These are phyloP conservation scores for Gymnopilus junonius DNA, from an alignment of 768 basidiomycete genomes.

Conservation along the genomic window DNA sequence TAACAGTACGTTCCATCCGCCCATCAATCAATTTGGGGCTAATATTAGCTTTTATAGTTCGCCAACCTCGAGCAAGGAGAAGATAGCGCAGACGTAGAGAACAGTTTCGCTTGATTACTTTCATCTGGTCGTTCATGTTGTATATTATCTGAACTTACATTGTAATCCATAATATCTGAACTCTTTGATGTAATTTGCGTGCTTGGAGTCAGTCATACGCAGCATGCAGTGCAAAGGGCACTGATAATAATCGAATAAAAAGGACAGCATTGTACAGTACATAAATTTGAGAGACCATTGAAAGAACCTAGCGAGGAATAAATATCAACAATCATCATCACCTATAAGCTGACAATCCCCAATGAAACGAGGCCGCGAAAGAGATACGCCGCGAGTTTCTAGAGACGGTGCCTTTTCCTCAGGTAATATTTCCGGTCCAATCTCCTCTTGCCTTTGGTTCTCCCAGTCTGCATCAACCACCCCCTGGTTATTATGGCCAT, in stretches of 20 bases:
- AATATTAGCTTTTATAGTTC: conserved; percentile 55
- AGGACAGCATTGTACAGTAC: background rate
- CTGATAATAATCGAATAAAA: conserved; percentile 1
- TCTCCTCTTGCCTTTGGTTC: conserved; percentile 14
- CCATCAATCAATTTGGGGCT: background rate
- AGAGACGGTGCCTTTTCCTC: conserved; percentile 32
- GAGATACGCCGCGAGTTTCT: conserved; percentile 38
- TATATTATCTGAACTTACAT: conserved; percentile 9
- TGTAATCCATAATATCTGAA: conserved; percentile 10
- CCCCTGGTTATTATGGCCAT: conserved; percentile 12
- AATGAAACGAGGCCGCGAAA: conserved; percentile 59
- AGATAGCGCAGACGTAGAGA: conserved; percentile 95
- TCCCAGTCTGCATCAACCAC: conserved; percentile 20
- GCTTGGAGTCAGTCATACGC: background rate
- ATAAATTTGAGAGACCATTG: background rate
- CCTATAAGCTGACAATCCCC: conserved; percentile 47
- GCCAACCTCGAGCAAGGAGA: conserved; percentile 90
- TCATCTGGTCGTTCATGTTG: conserved; percentile 14
- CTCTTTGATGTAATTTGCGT: background rate
- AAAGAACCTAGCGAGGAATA: background rate
- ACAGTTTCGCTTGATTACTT: conserved; percentile 77
- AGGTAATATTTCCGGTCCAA: conserved; percentile 14
- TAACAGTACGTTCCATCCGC: conserved; percentile 63
- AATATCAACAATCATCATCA: background rate
- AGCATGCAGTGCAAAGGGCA: background rate